phyloP scores from a whole-genome alignment of 1,139 yeast genomes.

The Taphrina populina region DNA sequence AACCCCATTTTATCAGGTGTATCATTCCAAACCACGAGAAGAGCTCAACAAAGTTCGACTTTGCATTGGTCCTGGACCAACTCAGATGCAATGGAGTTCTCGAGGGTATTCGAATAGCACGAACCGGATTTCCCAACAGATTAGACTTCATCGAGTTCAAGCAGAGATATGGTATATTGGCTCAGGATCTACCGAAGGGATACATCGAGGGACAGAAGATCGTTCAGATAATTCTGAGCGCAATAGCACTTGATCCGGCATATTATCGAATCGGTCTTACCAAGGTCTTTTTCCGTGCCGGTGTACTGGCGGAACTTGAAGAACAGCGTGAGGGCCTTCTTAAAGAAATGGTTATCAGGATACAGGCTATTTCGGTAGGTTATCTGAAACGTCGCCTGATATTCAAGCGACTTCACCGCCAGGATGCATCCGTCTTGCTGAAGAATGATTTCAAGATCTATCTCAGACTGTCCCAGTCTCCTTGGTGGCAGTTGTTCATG shows the following conservation, averaged over 20 bases:
- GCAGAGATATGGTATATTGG: conserved; percentile 68
- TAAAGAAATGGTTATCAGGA: conserved; percentile 55
- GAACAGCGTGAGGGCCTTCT: conserved; percentile 69
- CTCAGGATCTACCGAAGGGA: conserved; percentile 48
- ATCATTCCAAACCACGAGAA: conserved; percentile 84
- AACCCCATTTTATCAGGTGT: conserved; percentile 96
- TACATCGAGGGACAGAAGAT: conserved; percentile 56
- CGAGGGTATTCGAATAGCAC: conserved; percentile 94
- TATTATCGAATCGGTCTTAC: conserved; percentile 77
- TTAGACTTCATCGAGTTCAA: conserved; percentile 79
- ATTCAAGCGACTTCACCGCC: conserved; percentile 54
- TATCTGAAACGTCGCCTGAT: conserved; percentile 57
- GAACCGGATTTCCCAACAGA: conserved; percentile 96
- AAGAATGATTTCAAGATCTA: conserved; percentile 62
- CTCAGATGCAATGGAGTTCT: conserved; percentile 94
- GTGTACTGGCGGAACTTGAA: conserved; percentile 90
- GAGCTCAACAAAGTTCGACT: conserved; percentile 69
- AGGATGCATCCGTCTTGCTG: conserved; percentile 71
- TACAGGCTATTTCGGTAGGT: conserved; percentile 74
- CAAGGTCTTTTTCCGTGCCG: conserved; percentile 93
- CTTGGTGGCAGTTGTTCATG: conserved; percentile 77
- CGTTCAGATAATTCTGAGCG: conserved; percentile 64
- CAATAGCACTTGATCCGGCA: conserved; percentile 60
- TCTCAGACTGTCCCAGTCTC: conserved; percentile 57
- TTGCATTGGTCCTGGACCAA: conserved; percentile 77